phyloP scores from a whole-genome alignment of 2,329 filamentous ascomycete species.

The Calonectria crousiana region DNA sequence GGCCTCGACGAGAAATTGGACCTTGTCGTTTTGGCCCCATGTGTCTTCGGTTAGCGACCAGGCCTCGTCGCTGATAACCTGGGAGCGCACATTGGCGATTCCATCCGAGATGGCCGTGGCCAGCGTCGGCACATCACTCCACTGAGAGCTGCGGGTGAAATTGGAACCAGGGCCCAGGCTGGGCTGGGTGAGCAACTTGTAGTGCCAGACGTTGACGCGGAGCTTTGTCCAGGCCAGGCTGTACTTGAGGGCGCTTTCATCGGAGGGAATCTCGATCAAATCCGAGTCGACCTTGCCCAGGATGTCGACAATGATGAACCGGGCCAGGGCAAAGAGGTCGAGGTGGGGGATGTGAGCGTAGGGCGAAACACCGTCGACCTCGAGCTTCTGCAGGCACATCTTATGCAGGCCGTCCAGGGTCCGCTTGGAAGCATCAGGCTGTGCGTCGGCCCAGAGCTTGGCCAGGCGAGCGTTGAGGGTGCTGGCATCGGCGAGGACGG shows the following conservation, averaged over 20 bases:
- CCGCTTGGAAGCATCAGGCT: constrained; percentile 10
- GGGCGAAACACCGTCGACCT: constrained; percentile 86
- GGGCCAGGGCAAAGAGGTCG: constrained; percentile 84
- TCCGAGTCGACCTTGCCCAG: constrained; percentile 38
- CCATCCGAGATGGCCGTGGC: constrained; percentile 61
- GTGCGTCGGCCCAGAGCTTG: constrained; percentile 51
- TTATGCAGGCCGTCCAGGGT: constrained; percentile 60
- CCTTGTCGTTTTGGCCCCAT: constrained; percentile 64
- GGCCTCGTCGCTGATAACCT: constrained; percentile 52
- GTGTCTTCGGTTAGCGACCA: constrained; percentile 49
- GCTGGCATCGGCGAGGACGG: constrained; percentile 67
- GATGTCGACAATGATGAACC: constrained; percentile 57
- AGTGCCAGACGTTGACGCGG: constrained; percentile 78
- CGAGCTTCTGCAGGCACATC: constrained; percentile 75
- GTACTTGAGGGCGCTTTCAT: constrained; percentile 55
- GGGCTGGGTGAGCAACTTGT: constrained; percentile 70
- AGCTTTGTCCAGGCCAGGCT: constrained; percentile 73
- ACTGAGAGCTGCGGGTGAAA: constrained; percentile 68
- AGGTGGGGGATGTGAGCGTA: constrained; percentile 88
- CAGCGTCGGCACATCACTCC: constrained; percentile 70
- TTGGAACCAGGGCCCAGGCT: constrained; percentile 65
- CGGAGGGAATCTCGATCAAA: constrained; percentile 42
- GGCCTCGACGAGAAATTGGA: constrained; percentile 83
- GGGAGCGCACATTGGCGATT: constrained; percentile 56
- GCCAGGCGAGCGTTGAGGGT: constrained; percentile 54